Percentiles rank a stretch among this genome's conserved stretches.
phyloP scores from a whole-genome alignment of 768 basidiomycete genomes.

The Exsudoporus frostii region DNA sequence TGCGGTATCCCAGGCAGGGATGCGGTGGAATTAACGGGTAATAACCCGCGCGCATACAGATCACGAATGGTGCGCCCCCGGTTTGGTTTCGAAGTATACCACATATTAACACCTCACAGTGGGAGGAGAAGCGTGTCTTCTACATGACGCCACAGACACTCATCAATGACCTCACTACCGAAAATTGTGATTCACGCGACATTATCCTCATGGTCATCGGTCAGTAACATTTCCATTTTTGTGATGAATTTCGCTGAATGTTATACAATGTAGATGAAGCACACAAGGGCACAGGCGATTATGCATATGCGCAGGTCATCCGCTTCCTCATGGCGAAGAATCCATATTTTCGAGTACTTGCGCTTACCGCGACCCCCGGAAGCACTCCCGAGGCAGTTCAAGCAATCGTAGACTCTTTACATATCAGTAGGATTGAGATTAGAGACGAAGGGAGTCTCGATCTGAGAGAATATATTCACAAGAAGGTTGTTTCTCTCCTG shows the following conservation, averaged over 20 bases:
- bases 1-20: conserved; percentile 91
- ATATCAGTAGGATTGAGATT: conserved; percentile 94
- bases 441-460: conserved; percentile 89
- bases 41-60: conserved; percentile 52
- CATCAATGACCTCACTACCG: conserved; percentile 74
- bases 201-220: conserved; percentile 89
- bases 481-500: conserved; percentile 59
- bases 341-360: conserved; percentile 87
- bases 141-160: conserved; percentile 97
- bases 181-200: conserved; percentile 72
- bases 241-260: conserved; percentile 1
- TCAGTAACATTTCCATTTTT: conserved; percentile 29
- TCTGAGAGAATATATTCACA: conserved; percentile 78
- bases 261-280: conserved; percentile 69
- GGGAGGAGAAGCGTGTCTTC: conserved; percentile 80
- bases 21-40: conserved; percentile 84
- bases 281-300: conserved; percentile 89
- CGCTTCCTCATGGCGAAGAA: conserved; percentile 93
- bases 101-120: conserved; percentile 41
- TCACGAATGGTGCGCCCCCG: conserved; percentile 53
- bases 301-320: conserved; percentile 87
- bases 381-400: conserved; percentile 85
- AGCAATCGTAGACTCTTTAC: conserved; percentile 83
- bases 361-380: conserved; percentile 94
- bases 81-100: not conserved